Percentiles rank a stretch among this genome's conserved stretches.
These are phyloP conservation scores for Xylaria sp. DNA, from an alignment of 2,329 filamentous ascomycete species.

Conservation along the genomic window DNA sequence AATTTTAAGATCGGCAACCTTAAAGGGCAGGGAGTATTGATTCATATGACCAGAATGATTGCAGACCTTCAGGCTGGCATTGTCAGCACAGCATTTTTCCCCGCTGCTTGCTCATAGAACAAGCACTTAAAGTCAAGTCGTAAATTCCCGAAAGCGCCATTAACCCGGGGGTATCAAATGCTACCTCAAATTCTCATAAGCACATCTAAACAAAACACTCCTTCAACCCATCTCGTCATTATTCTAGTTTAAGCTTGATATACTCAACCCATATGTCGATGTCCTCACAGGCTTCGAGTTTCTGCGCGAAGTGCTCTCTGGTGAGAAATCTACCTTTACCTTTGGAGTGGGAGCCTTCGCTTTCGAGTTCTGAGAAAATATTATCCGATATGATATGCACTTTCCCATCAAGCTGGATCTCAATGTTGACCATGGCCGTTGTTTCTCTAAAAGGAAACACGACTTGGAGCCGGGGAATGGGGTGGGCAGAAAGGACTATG, in stretches of 20 bases:
- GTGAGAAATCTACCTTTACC: constrained; percentile 28
- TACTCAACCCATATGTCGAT: constrained; percentile 47
- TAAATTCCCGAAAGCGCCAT: constrained; percentile 6
- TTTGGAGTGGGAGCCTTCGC: constrained; percentile 18
- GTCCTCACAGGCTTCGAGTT: constrained; percentile 46
- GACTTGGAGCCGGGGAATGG: constrained; percentile 61
- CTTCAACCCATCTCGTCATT: not conserved
- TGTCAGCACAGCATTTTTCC: not conserved
- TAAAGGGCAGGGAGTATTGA: not conserved
- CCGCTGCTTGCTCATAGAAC: not conserved
- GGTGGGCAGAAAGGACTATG: constrained; percentile 64
- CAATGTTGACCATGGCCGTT: constrained; percentile 66
- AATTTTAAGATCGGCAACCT: not conserved
- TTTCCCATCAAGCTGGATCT: constrained; percentile 69
- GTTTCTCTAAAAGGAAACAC: constrained; percentile 63
- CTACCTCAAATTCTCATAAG: constrained; percentile 18
- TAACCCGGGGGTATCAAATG: constrained; percentile 18
- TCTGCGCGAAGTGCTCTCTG: constrained; percentile 40
- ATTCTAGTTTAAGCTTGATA: constrained; percentile 46
- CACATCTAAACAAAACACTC: constrained; percentile 1
- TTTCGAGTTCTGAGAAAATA: constrained; percentile 50
- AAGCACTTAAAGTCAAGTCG: not conserved
- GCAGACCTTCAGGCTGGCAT: not conserved
- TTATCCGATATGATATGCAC: constrained; percentile 70
- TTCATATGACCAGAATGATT: not conserved